Evolutionary conservation across 345 rosid genomes (phyloP), one percentile per base, ranked within the genome.

Genomic region (Syzygium jambos): DNA sequence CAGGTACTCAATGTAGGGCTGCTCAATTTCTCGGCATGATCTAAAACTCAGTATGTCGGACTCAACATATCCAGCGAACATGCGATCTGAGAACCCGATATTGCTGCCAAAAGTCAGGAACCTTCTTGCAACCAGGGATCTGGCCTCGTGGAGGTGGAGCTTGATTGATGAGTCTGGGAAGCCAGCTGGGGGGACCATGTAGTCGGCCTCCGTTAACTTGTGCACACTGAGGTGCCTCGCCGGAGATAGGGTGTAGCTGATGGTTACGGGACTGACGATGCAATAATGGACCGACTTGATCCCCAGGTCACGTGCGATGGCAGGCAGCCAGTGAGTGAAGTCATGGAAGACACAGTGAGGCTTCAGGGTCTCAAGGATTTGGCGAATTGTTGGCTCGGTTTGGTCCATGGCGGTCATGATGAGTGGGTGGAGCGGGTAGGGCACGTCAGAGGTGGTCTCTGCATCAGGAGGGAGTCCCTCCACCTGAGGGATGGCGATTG

Each of bases 251-350:
- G 85, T 11, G 68, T 90, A 92, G 9, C 89, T 89, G 84, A 89
- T 30, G 2, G 91, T 77, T 5, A 87, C 92, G 5, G 90, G 65
- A 61, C 92, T 89, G 34, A 87, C n/a, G 30, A 52, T 68, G 51
- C 83, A 87, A 34, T 91, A 92, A 59, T 52, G 88, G 43, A 90
- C 59, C 2, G 90, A 87, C 84, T 87, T 90, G n/a, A 90, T 84
- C 34, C 90, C 92, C 5, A 91, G 87, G 12, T 46, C 34, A 5
- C 56, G 80, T 1, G 88, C 23, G 10, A 92, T 11, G 11, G 63
- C 86, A 1, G 94, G 92, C 73, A 92, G 30, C 95, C 94, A 93
- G 85, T 86, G 89, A 21, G 92, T 80, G 54, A 92, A 92, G 85
- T 92, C 92, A 51, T 85, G 90, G 88, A 91, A 89, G n/a, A 91